A percentile compares a stretch with the other conserved stretches of the same genome.
phyloP scores from a whole-genome alignment of 1,284 basidiomycete species.

The Grifola frondosa region DNA sequence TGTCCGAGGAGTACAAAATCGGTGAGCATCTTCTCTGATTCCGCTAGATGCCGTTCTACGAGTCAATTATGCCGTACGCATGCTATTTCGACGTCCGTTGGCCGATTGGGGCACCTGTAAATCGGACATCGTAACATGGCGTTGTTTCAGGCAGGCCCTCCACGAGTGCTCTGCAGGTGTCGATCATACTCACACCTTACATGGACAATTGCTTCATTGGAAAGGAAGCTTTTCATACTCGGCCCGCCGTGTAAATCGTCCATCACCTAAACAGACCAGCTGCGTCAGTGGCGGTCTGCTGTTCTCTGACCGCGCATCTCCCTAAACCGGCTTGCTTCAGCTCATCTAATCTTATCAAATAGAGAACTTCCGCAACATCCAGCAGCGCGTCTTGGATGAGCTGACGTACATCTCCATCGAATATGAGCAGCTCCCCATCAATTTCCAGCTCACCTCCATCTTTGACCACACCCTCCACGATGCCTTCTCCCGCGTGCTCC shows the following conservation, averaged over 20 bases:
- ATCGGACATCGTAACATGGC: too few species aligned
- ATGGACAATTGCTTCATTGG: too few species aligned
- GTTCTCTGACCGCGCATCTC: neutral
- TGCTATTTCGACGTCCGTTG: too few species aligned
- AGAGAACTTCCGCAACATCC: constrained; percentile 90
- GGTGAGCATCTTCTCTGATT: constrained; percentile 64
- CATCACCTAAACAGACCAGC: constrained; percentile 1
- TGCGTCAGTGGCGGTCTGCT: too few species aligned
- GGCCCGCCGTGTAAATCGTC: neutral
- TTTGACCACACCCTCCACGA: constrained; percentile 89
- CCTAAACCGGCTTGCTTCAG: neutral
- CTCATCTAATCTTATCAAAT: constrained; percentile 5
- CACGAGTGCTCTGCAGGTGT: too few species aligned
- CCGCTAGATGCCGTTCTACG: constrained; percentile 5
- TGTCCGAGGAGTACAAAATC: constrained; percentile 90
- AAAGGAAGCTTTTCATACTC: too few species aligned
- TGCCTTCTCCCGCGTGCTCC: constrained; percentile 80
- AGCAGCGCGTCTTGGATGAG: constrained; percentile 81
- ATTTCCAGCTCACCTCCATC: constrained; percentile 87
- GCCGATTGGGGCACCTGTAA: too few species aligned
- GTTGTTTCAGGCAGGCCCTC: too few species aligned
- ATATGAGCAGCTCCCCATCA: constrained; percentile 68
- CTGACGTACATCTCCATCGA: constrained; percentile 71
- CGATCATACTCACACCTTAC: too few species aligned
- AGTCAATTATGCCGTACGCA: constrained; percentile 4